phyloP scores from a whole-genome alignment of 176 grass and related monocot genomes.

The Musa itinerans region DNA sequence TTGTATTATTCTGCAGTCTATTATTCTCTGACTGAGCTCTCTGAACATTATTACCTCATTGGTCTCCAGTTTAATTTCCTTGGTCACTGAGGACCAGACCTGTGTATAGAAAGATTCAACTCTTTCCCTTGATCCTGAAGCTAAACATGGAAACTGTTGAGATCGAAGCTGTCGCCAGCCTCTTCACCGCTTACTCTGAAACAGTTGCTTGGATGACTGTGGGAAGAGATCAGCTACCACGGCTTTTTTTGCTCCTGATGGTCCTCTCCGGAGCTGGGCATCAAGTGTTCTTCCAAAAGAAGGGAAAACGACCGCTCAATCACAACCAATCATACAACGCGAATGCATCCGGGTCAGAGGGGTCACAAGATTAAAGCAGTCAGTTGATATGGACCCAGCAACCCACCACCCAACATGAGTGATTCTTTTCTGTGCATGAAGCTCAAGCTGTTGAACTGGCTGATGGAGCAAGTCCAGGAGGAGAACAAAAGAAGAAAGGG shows the following conservation, averaged over 20 bases:
- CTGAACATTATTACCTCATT: not conserved
- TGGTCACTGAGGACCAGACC: not conserved
- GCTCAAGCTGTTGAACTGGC: not conserved
- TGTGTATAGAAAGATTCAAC: not conserved
- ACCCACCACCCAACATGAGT: conserved; percentile 1
- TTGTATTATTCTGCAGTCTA: no score
- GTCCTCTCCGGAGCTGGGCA: not conserved
- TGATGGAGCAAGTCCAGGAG: not conserved
- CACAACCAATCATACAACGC: not conserved
- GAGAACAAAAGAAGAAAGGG: no score
- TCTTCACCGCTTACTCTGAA: not conserved
- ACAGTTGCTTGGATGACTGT: not conserved
- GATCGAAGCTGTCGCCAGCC: not conserved
- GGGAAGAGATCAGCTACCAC: not conserved
- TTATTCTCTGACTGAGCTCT: not conserved
- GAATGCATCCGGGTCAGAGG: not conserved
- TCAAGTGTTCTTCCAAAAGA: not conserved
- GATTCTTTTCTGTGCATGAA: not conserved
- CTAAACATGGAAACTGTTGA: not conserved
- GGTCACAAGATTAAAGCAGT: not conserved
- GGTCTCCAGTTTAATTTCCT: not conserved
- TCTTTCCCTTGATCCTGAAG: not conserved
- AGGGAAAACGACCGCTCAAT: not conserved
- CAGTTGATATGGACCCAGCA: conserved; percentile 1
- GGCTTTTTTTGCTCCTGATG: not conserved